A percentile compares a stretch with the other conserved stretches of the same genome.
phyloP scores from a whole-genome alignment of 192 early-diverging fungal genomes.

The Haplosporangium gracile region DNA sequence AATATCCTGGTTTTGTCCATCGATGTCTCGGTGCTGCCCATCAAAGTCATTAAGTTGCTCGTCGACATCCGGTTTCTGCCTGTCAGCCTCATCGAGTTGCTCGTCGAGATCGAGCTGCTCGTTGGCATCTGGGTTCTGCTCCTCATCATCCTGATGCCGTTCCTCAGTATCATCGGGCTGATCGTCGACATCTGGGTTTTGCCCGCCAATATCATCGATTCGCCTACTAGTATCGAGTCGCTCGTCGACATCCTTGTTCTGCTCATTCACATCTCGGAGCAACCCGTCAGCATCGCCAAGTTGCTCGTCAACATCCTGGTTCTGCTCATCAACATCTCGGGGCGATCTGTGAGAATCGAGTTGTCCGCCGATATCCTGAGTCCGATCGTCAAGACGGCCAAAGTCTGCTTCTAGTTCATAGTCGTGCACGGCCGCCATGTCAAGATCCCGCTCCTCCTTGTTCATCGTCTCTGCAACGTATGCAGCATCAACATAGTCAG shows the following conservation, averaged over 20 bases:
- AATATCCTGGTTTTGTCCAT: not conserved
- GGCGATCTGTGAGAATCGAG: not conserved
- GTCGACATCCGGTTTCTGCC: not conserved
- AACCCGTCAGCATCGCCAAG: too few species aligned
- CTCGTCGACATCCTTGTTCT: not conserved
- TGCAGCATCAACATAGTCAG: not conserved
- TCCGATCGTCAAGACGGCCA: not conserved
- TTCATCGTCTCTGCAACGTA: not conserved
- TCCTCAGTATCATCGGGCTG: not conserved
- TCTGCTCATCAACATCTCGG: not conserved
- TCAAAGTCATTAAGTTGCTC: not conserved
- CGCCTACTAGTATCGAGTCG: not conserved
- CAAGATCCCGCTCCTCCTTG: not conserved
- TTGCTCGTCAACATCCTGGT: not conserved
- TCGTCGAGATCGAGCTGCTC: not conserved
- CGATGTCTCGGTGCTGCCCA: not conserved
- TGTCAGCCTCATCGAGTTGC: not conserved
- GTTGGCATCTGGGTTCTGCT: too few species aligned
- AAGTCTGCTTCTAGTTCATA: not conserved
- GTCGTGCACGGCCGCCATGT: not conserved
- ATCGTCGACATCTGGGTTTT: not conserved
- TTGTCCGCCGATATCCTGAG: not conserved
- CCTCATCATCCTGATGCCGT: not conserved
- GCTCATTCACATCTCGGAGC: too few species aligned
- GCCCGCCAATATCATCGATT: not conserved